Evolutionary conservation across 345 rosid species (phyloP), one percentile per base, ranked within the genome.

Genomic region (Murraya paniculata): DNA sequence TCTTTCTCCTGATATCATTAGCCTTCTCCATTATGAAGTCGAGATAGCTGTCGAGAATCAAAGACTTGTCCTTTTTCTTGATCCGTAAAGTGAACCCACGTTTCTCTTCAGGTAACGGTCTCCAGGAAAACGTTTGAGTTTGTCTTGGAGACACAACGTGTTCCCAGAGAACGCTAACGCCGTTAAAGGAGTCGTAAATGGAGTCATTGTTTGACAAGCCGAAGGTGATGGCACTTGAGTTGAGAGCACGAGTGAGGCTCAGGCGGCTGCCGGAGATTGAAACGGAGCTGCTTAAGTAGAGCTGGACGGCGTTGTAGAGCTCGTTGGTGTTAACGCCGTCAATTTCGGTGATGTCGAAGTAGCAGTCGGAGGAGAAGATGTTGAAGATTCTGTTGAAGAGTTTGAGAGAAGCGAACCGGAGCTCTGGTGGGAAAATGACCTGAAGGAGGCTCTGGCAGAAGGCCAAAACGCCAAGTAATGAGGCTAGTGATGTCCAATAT

Each of bases 251-350:
- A 5, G 99, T 91, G 77, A 96, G 97, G 81, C 92, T 91, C 59
- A 92, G 59, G 39, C 95, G 98, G 94, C 87, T 90, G 4, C 93
- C 94, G 71, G 91, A 81, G 85, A 88, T 77, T 55, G 96, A 92
- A 31, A 88, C 89, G 27, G 90, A 89, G 53, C 94, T 88, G 89
- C 97, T 90, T 0, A 96, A 80, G 86, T 96, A 96, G 45, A 96
- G 95, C 87, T 96, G 99, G 78, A 92, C 97, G n/a, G 99, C 99
- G 95, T 88, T 87, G 88, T 96, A 96, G 79, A 96, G 99, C 69
- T 96, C 97, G 91, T 96, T 93, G 82, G 99, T 93, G 90, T 96
- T 96, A 21, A 96, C 97, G 59, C 98, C 99, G 80, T 96, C 97
- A 71, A 92, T 92, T 81, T 96, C 98, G 0, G 98, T 94, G 73